A percentile compares a stretch with the other conserved stretches of the same genome.
Evolutionary conservation across 2,329 filamentous ascomycete genomes (phyloP).

Genomic region (Sclerotiophoma versabilis): DNA sequence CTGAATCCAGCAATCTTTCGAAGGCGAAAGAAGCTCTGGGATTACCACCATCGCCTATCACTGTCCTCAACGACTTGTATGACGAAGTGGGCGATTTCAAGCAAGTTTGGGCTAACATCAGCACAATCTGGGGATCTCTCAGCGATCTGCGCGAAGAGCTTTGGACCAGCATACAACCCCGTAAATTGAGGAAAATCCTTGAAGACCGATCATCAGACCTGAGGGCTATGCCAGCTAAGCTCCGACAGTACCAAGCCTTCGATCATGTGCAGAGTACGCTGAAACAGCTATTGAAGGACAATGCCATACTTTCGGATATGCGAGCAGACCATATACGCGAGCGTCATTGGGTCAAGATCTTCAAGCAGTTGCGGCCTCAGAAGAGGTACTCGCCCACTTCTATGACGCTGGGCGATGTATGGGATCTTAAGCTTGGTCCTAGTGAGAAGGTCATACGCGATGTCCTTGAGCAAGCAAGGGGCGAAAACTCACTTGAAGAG

Average conservation of each 20-base stretch:
- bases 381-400: conserved; percentile 94
- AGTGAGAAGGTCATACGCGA: conserved; percentile 89
- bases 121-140: conserved; percentile 94
- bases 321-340: conserved; percentile 97
- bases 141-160: conserved; percentile 91
- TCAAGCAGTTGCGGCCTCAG: conserved; percentile 90
- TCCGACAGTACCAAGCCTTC: conserved; percentile 99
- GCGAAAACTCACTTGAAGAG: conserved; percentile 97
- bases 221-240: conserved; percentile 79
- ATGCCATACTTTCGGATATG: conserved; percentile 83
- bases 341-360: conserved; percentile 96
- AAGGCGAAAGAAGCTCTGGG: conserved; percentile 97
- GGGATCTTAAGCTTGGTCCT: conserved; percentile 90
- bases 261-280: conserved; percentile 95
- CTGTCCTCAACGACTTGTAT: conserved; percentile 81
- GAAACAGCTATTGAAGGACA: conserved; percentile 88
- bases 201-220: conserved; percentile 64
- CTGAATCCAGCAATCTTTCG: conserved; percentile 90
- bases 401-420: conserved; percentile 97
- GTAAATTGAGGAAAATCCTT: conserved; percentile 88
- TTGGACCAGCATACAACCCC: conserved; percentile 94
- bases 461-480: conserved; percentile 94
- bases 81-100: conserved; percentile 99
- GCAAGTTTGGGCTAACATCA: conserved; percentile 95
- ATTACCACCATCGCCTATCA: conserved; percentile 79